phyloP scores from a whole-genome alignment of 371 early-diverging fungal genomes.

The Circinella umbellata region DNA sequence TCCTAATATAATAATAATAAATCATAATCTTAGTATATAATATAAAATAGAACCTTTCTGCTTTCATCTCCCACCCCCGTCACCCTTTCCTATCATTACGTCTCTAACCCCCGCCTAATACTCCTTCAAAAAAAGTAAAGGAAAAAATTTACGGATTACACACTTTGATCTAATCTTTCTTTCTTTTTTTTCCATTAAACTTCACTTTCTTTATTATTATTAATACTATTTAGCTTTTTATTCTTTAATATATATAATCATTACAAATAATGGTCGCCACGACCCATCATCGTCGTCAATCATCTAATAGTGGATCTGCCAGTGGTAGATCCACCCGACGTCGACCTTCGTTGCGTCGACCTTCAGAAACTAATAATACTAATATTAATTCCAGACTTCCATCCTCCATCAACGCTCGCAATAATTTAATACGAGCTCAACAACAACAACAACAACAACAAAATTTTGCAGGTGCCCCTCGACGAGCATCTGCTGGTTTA shows the following conservation, averaged over 20 bases:
- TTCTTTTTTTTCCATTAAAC: not conserved
- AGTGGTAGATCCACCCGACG: conserved; percentile 8
- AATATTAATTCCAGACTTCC: not conserved
- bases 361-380: conserved; percentile 8
- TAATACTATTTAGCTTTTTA: not conserved
- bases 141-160: not conserved
- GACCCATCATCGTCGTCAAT: conserved; percentile 2
- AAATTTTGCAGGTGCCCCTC: not conserved
- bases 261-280: conserved; percentile 9
- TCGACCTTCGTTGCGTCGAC: conserved; percentile 14
- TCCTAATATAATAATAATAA: too few species aligned
- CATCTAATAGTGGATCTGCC: not conserved
- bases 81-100: too few species aligned
- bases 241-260: not conserved
- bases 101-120: too few species aligned
- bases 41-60: too few species aligned
- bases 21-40: too few species aligned
- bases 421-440: conserved; percentile 6
- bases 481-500: conserved; percentile 9
- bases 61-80: not conserved
- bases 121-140: too few species aligned
- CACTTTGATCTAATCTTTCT: not conserved
- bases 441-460: conserved; percentile 19
- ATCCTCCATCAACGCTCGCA: not conserved
- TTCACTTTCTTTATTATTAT: not conserved